These are phyloP conservation scores for Halenospora varia DNA, from an alignment of 495 filamentous ascomycete species.

Conservation along the genomic window DNA sequence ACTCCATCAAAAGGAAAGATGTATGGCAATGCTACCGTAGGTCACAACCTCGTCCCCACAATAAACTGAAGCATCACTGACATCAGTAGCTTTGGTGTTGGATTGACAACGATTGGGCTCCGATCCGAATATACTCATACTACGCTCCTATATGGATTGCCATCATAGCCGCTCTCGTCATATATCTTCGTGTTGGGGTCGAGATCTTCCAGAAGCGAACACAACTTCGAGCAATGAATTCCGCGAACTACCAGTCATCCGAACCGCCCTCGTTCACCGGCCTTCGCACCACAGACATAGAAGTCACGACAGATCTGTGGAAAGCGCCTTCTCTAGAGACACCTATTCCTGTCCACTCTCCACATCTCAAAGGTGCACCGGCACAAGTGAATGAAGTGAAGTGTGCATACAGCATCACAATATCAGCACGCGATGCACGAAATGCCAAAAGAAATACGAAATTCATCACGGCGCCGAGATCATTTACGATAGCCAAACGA, in stretches of 20 bases:
- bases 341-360: not conserved
- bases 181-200: slow-evolving; percentile 66
- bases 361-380: not conserved
- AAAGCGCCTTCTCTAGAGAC: not conserved
- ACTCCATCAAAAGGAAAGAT: slow-evolving; percentile 42
- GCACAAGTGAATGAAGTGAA: not conserved
- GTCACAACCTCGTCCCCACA: not conserved
- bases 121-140: slow-evolving; percentile 70
- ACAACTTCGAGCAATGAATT: slow-evolving; percentile 39
- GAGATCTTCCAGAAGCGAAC: slow-evolving; percentile 44
- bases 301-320: slow-evolving; percentile 7
- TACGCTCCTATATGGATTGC: slow-evolving; percentile 87
- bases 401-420: slow-evolving; percentile 5
- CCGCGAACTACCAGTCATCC: not conserved
- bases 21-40: slow-evolving; percentile 68
- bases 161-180: slow-evolving; percentile 60
- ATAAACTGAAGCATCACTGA: not conserved
- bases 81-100: slow-evolving; percentile 75
- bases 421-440: not conserved
- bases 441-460: not conserved
- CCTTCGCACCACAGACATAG: slow-evolving; percentile 9
- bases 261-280: slow-evolving; percentile 1
- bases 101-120: slow-evolving; percentile 64
- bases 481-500: not conserved
- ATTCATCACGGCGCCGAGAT: not conserved